Evolutionary conservation across 768 basidiomycete species (phyloP), one percentile per base, ranked within the genome.

Genomic region (Trametes coccinea): DNA sequence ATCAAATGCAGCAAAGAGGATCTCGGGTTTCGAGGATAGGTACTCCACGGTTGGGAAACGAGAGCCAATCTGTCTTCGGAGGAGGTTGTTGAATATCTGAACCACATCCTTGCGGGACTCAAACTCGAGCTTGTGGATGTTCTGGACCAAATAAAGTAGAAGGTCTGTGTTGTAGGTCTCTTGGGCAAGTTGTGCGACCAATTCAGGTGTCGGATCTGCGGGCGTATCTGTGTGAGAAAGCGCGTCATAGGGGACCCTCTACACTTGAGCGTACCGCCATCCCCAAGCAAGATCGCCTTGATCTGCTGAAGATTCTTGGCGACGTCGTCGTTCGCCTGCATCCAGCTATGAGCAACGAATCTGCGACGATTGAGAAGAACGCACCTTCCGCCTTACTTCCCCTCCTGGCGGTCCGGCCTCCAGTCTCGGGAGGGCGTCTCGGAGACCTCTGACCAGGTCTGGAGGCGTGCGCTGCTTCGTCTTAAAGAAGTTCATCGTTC

Each of bases 11-110:
- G 92, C 87, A 71, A 97, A 97, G 50, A 91, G 76, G 37, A 90
- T 81, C 34, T 90, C 89, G 8, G 83, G 87, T 69, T 91, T 90
- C 40, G 84, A 84, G 7, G 82, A 82, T 14, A 98, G 84, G 69
- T 97, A 95, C 67, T 99, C 97, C 50, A 98, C 95, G 0, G 97
- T 98, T n/a, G 97, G 97, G 78, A 86, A 90, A 46, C 96, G 86
- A 4, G 89, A 82, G 43, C 97, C 97, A 67, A 99, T 97, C 75
- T 98, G 95, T 49, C 97, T 84, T 49, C 89, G 82, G 30, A 91
- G 77, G 17, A 99, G 85, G 66, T 94, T 89, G 75, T 95, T 97
- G 81, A 91, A 91, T 67, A 90, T 89, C 75, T 91, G 88, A 0
- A 90, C 89, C 39, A 90, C 89, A 64, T 92, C 90, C 73, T 90